Conservation (phyloP, 1,139 yeast species). For the Pneumocystis canis region DNA sequence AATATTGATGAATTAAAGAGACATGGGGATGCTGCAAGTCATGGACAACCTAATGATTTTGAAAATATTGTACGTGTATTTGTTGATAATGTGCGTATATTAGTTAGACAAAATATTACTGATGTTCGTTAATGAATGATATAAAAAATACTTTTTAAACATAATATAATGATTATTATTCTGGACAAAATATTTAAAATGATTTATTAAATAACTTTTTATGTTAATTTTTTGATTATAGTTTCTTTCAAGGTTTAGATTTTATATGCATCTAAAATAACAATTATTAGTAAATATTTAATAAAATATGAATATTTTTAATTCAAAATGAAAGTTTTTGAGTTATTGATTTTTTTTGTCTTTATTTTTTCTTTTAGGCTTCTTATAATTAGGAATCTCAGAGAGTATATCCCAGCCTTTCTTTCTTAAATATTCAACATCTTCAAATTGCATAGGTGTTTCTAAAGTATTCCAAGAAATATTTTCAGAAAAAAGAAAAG, state of each 20-base stretch:
- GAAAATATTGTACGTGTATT: conserved; percentile 6
- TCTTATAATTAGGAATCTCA: not conserved
- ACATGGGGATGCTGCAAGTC: conserved; percentile 6
- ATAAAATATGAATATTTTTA: not conserved
- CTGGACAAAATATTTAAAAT: not conserved
- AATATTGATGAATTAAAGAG: conserved; percentile 5
- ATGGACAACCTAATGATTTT: conserved; percentile 6
- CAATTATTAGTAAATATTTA: not conserved
- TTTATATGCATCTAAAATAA: not conserved
- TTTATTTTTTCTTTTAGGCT: not conserved
- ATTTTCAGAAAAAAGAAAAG: not conserved
- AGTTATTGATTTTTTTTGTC: not conserved
- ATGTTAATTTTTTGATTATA: not conserved
- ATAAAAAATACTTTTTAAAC: not conserved
- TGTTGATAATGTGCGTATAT: conserved; percentile 5
- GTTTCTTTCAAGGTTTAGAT: not conserved
- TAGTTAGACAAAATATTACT: conserved; percentile 1
- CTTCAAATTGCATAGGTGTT: not conserved
- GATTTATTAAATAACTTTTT: not conserved
- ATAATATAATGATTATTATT: not conserved
- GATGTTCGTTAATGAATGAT: not conserved
- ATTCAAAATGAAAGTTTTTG: not conserved
- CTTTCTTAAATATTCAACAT: not conserved
- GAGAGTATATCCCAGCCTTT: not conserved
- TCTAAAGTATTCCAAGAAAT: not conserved